These are phyloP conservation scores for Coprinopsis sp. DNA, from an alignment of 768 basidiomycete species.

Conservation along the genomic window DNA sequence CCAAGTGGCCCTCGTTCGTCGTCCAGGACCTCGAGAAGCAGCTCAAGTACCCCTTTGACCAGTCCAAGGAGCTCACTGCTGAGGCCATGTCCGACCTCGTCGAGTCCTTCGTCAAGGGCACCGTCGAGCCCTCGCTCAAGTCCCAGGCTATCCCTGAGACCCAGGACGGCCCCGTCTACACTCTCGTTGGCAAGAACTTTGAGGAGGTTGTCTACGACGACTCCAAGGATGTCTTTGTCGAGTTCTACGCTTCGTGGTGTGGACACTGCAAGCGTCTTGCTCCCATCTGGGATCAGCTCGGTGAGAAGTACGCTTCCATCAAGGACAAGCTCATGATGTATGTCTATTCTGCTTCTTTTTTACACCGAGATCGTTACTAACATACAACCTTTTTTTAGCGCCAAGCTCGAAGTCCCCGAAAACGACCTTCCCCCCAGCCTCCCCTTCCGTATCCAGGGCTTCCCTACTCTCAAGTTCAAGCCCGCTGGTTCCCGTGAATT, in stretches of 20 bases:
- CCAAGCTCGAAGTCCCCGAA: conserved; percentile 94
- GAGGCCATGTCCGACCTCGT: conserved; percentile 58
- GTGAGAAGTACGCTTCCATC: conserved; percentile 71
- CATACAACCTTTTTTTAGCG: conserved; percentile 43
- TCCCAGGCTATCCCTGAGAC: conserved; percentile 77
- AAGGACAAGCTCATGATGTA: conserved; percentile 80
- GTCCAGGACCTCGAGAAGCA: conserved; percentile 81
- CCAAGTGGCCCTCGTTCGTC: conserved; percentile 92
- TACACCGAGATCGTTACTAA: conserved; percentile 1
- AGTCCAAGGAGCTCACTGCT: conserved; percentile 55
- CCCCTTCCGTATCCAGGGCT: conserved; percentile 81
- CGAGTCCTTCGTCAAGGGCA: conserved; percentile 61
- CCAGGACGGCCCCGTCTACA: conserved; percentile 80
- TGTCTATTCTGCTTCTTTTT: conserved; percentile 16
- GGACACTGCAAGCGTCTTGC: conserved; percentile 97
- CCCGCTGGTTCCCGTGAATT: conserved; percentile 82
- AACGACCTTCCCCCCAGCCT: conserved; percentile 91
- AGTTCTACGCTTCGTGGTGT: conserved; percentile 97
- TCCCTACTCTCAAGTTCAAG: conserved; percentile 98
- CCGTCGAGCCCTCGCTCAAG: conserved; percentile 82
- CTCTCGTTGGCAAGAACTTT: conserved; percentile 84
- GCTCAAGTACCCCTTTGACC: conserved; percentile 86
- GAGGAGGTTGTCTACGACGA: conserved; percentile 84
- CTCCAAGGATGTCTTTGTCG: conserved; percentile 90
- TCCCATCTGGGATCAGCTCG: conserved; percentile 90